A percentile compares a stretch with the other conserved stretches of the same genome.
Evolutionary conservation across 2,329 filamentous ascomycete genomes (phyloP).

Genomic region (Aureobasidium sp.): DNA sequence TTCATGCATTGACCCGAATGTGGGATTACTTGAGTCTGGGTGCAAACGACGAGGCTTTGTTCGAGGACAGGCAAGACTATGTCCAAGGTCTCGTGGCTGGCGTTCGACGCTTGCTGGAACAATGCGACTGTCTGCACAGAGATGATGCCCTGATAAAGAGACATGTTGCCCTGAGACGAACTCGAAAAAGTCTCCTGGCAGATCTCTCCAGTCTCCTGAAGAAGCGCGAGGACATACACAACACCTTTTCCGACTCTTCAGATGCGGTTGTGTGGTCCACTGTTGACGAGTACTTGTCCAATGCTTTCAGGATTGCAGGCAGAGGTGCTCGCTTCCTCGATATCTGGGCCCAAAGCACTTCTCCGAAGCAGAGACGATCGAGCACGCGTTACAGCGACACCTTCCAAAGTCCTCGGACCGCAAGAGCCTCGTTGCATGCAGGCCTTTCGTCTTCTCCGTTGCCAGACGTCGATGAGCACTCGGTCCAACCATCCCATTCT

Average conservation of each 20-base stretch:
- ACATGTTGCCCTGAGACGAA: conserved; percentile 66
- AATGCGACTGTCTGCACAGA: conserved; percentile 75
- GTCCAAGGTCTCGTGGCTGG: conserved; percentile 91
- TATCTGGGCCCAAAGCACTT: conserved; percentile 54
- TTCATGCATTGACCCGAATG: conserved; percentile 81
- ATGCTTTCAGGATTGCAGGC: conserved; percentile 89
- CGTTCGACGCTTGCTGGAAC: conserved; percentile 81
- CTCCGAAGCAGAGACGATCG: neutral
- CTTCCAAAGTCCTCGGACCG: neutral
- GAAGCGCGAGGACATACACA: conserved; percentile 75
- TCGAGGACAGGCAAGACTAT: conserved; percentile 86
- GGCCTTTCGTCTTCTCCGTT: conserved; percentile 17
- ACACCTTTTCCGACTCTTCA: conserved; percentile 50
- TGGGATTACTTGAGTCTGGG: conserved; percentile 75
- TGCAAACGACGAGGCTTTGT: conserved; percentile 58
- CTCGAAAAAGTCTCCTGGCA: conserved; percentile 78
- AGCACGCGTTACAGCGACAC: neutral
- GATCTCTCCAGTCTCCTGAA: conserved; percentile 87
- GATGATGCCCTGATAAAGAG: conserved; percentile 67
- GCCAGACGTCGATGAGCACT: conserved; percentile 28
- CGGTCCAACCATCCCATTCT: neutral
- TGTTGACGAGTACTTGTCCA: conserved; percentile 86
- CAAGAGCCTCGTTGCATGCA: neutral
- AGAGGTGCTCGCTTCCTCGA: conserved; percentile 86
- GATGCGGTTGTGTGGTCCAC: conserved; percentile 59